Percentiles rank a stretch among this genome's conserved stretches.
phyloP scores from a whole-genome alignment of 1,284 basidiomycete genomes.

The Cystobasidiaceae sp. region DNA sequence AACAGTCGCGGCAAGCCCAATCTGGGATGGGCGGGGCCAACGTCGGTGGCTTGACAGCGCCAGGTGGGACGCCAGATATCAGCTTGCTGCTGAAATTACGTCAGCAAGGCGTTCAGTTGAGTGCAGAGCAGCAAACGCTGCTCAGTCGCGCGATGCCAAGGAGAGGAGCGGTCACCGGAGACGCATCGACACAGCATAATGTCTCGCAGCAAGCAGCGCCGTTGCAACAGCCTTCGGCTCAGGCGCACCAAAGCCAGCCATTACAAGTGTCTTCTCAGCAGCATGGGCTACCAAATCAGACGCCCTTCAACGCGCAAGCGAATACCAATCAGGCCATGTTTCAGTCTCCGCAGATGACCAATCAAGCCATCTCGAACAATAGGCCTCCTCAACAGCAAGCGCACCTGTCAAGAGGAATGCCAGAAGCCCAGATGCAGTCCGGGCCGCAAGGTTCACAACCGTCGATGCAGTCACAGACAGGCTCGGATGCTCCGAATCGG shows the following conservation, averaged over 20 bases:
- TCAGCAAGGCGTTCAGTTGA: constrained; percentile 21
- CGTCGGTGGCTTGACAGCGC: background rate
- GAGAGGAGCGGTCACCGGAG: constrained; percentile 12
- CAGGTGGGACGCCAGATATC: constrained; percentile 10
- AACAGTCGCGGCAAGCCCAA: too few relatives aligned
- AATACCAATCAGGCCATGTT: background rate
- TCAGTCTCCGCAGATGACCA: constrained; percentile 1
- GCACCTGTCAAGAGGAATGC: too few relatives aligned
- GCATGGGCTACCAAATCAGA: background rate
- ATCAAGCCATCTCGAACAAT: too few relatives aligned
- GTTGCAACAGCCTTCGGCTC: too few relatives aligned
- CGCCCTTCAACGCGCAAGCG: too few relatives aligned
- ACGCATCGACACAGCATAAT: background rate
- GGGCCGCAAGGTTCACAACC: constrained; percentile 3
- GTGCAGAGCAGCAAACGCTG: constrained; percentile 27
- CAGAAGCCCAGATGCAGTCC: constrained; percentile 4
- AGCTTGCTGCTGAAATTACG: constrained; percentile 17
- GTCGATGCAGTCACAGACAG: background rate
- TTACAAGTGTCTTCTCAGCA: background rate
- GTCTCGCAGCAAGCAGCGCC: too few relatives aligned
- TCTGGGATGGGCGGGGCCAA: too few relatives aligned
- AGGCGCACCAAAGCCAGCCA: too few relatives aligned
- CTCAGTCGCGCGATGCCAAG: constrained; percentile 13
- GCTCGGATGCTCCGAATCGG: background rate
- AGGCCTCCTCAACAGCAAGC: too few relatives aligned